Percentiles rank a stretch among this genome's conserved stretches.
Conservation (phyloP, 2,329 filamentous ascomycete genomes). For the Fusarium vanettenii region DNA sequence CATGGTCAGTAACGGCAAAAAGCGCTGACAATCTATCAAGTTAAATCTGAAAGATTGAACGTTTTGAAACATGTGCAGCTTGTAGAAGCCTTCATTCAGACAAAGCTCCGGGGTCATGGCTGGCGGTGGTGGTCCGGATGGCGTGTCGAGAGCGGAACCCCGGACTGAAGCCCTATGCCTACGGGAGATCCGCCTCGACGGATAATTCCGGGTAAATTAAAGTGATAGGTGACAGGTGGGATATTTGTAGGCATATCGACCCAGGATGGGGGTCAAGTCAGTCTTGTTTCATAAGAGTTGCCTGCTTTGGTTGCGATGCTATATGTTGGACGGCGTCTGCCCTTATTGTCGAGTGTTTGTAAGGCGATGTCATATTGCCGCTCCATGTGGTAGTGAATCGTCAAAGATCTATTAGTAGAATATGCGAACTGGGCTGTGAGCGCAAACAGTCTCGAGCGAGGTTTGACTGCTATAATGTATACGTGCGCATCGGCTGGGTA, state of each 20-base stretch:
- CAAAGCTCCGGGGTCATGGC: neutral
- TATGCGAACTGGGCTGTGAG: neutral
- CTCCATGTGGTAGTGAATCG: neutral
- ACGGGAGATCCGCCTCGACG: neutral
- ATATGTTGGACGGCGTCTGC: neutral
- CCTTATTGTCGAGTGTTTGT: neutral
- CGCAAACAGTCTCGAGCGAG: neutral
- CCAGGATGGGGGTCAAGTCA: neutral
- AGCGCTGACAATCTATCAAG: neutral
- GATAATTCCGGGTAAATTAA: neutral
- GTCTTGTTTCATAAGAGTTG: neutral
- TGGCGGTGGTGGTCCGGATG: neutral
- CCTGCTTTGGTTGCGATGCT: neutral
- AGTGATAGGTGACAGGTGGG: neutral
- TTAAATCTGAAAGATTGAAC: fast-evolving
- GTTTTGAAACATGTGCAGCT: neutral
- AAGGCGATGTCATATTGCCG: neutral
- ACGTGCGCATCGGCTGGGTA: neutral
- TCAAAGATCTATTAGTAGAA: neutral
- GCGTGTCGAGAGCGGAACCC: neutral
- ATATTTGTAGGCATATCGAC: neutral
- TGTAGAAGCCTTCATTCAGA: neutral
- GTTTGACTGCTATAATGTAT: neutral
- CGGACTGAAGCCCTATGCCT: neutral
- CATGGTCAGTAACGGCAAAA: neutral